These are phyloP conservation scores for Fusarium sulawesiense DNA, from an alignment of 2,329 filamentous ascomycete species.

Conservation along the genomic window DNA sequence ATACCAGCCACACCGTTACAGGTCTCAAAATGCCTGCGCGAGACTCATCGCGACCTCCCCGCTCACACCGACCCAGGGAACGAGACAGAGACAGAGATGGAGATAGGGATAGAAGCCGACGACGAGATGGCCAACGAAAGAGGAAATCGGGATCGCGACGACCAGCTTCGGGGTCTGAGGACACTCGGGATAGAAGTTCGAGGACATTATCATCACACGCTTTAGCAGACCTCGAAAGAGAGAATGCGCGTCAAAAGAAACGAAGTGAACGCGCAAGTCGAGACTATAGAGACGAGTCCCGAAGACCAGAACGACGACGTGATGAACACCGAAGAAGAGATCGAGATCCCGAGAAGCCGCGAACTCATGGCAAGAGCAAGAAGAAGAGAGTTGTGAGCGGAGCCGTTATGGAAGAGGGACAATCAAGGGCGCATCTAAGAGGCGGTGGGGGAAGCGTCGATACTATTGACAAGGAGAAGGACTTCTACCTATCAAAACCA, in stretches of 20 bases:
- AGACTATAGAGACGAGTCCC: slow-evolving; percentile 46
- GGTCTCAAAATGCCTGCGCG: slow-evolving; percentile 50
- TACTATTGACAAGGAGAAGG: slow-evolving; percentile 61
- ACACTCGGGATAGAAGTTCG: slow-evolving; percentile 46
- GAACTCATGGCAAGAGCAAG: slow-evolving; percentile 55
- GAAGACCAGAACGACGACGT: slow-evolving; percentile 44
- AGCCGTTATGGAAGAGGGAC: slow-evolving; percentile 75
- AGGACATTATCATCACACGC: slow-evolving; percentile 63
- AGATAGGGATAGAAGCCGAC: slow-evolving; percentile 37
- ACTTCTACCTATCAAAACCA: slow-evolving; percentile 57
- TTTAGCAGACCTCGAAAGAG: slow-evolving; percentile 72
- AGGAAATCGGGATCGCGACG: slow-evolving; percentile 50
- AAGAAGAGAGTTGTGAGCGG: slow-evolving; percentile 76
- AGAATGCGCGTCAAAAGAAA: slow-evolving; percentile 64
- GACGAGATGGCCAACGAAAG: slow-evolving; percentile 52
- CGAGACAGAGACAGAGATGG: slow-evolving; percentile 39
- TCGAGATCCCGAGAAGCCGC: slow-evolving; percentile 45
- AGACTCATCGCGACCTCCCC: slow-evolving; percentile 50
- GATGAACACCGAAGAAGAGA: slow-evolving; percentile 41
- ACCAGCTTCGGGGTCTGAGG: slow-evolving; percentile 51
- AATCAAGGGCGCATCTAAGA: slow-evolving; percentile 55
- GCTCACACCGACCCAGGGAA: slow-evolving; percentile 41
- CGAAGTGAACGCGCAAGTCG: slow-evolving; percentile 32
- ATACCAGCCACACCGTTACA: slow-evolving; percentile 43
- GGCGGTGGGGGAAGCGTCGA: slow-evolving; percentile 57